These are phyloP conservation scores for Diplocarpon mali DNA, from an alignment of 2,329 filamentous ascomycete species.

Conservation along the genomic window DNA sequence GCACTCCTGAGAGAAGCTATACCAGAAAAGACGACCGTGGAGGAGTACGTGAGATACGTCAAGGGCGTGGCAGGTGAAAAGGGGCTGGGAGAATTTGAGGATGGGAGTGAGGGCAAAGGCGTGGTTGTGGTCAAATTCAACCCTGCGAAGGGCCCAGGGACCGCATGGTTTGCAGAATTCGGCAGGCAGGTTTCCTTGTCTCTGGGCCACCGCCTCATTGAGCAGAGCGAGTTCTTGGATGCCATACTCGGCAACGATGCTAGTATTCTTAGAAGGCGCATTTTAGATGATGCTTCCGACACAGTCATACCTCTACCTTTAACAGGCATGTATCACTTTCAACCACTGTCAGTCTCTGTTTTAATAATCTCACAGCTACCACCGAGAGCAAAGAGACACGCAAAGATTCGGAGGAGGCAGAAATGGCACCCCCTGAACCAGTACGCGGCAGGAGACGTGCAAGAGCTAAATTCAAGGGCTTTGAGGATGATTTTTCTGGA, in stretches of 20 bases:
- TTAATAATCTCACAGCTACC: constrained; percentile 6
- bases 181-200: constrained; percentile 57
- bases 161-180: constrained; percentile 58
- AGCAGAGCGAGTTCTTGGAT: constrained; percentile 86
- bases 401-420: constrained; percentile 6
- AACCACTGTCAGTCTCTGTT: no score
- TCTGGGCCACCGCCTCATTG: constrained; percentile 71
- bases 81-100: constrained; percentile 51
- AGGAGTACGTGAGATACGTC: constrained; percentile 71
- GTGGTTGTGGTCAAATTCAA: constrained; percentile 70
- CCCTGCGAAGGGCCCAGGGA: constrained; percentile 42
- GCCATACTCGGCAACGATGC: constrained; percentile 77
- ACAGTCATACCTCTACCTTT: constrained; percentile 21
- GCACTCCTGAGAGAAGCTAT: constrained; percentile 55
- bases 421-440: constrained; percentile 13
- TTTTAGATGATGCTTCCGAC: constrained; percentile 40
- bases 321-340: constrained; percentile 16
- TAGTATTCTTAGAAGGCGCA: constrained; percentile 54
- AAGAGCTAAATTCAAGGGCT: constrained; percentile 59
- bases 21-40: constrained; percentile 51
- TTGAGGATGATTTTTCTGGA: constrained; percentile 40
- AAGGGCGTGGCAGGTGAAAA: constrained; percentile 66
- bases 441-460: constrained; percentile 30
- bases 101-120: constrained; percentile 53
- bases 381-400: constrained; percentile 7